phyloP scores from a whole-genome alignment of 176 grass and related monocot species.

The Cenchrus americanus region DNA sequence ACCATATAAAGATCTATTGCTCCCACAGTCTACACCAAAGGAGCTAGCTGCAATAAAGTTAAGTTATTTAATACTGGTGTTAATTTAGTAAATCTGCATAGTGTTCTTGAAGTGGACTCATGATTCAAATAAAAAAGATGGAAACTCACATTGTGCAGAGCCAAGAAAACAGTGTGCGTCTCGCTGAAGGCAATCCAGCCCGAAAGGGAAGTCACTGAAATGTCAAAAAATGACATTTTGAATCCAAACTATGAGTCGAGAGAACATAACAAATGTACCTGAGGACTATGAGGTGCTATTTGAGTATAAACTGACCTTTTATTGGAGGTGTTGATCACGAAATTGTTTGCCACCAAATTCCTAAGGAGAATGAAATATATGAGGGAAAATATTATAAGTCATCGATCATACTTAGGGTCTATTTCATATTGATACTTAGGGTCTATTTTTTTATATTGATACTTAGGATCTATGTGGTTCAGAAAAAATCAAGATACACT shows the following conservation, averaged over 20 bases:
- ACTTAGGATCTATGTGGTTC: too few species aligned
- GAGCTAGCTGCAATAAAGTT: conserved; percentile 41
- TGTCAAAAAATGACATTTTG: background rate
- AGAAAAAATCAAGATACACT: background rate
- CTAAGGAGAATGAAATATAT: conserved; percentile 40
- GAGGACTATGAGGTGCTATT: background rate
- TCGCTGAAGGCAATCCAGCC: conserved; percentile 59
- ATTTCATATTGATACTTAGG: too few species aligned
- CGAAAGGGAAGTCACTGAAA: conserved; percentile 56
- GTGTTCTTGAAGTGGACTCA: background rate
- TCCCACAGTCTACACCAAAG: conserved; percentile 65
- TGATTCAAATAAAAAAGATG: background rate
- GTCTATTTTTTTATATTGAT: too few species aligned
- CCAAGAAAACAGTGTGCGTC: conserved; percentile 54
- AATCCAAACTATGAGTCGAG: background rate
- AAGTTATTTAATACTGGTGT: background rate
- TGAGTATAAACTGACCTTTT: conserved; percentile 44
- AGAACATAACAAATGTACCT: conserved; percentile 6
- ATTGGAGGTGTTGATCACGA: conserved; percentile 53
- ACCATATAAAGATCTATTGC: conserved; percentile 42
- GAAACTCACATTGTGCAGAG: conserved; percentile 58
- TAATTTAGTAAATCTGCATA: background rate
- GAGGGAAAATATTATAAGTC: background rate
- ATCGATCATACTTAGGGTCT: background rate
- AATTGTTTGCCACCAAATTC: conserved; percentile 84